These are phyloP conservation scores for Soucietia sequanensis DNA, from an alignment of 805 yeast genomes.

Conservation along the genomic window DNA sequence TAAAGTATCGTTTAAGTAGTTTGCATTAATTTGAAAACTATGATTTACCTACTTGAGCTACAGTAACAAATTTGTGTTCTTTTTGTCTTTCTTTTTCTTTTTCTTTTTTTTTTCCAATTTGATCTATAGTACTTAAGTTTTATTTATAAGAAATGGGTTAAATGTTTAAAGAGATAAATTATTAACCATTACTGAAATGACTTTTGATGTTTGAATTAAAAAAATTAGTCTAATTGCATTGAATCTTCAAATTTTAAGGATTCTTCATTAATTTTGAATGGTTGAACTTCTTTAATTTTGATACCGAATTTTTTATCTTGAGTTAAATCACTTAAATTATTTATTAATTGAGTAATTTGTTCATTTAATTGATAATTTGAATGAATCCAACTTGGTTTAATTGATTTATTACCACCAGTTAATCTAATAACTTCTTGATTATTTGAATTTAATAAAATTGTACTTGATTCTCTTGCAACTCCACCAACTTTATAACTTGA, in stretches of 20 bases:
- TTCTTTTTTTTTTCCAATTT: background rate
- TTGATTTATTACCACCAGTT: conserved; percentile 71
- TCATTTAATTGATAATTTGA: conserved; percentile 65
- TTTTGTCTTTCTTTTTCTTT: too few relatives aligned
- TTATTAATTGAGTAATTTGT: conserved; percentile 43
- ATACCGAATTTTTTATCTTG: conserved; percentile 73
- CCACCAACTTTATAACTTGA: conserved; percentile 41
- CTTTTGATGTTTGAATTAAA: background rate
- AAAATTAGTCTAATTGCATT: conserved; percentile 18
- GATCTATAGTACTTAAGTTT: too few relatives aligned
- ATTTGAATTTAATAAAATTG: conserved; percentile 51
- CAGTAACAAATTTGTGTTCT: too few relatives aligned
- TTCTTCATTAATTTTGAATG: conserved; percentile 37
- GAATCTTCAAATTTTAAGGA: conserved; percentile 7
- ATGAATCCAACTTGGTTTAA: conserved; percentile 85
- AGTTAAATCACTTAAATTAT: conserved; percentile 55
- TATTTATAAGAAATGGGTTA: background rate
- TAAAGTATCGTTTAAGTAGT: too few relatives aligned
- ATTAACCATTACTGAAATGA: background rate
- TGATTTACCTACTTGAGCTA: too few relatives aligned
- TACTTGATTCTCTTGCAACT: conserved; percentile 74
- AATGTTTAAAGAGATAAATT: background rate
- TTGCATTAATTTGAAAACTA: too few relatives aligned
- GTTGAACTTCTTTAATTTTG: conserved; percentile 60
- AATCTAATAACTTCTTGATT: conserved; percentile 66